These are phyloP conservation scores for Xerocomus potaroensis DNA, from an alignment of 768 basidiomycete species.

Conservation along the genomic window DNA sequence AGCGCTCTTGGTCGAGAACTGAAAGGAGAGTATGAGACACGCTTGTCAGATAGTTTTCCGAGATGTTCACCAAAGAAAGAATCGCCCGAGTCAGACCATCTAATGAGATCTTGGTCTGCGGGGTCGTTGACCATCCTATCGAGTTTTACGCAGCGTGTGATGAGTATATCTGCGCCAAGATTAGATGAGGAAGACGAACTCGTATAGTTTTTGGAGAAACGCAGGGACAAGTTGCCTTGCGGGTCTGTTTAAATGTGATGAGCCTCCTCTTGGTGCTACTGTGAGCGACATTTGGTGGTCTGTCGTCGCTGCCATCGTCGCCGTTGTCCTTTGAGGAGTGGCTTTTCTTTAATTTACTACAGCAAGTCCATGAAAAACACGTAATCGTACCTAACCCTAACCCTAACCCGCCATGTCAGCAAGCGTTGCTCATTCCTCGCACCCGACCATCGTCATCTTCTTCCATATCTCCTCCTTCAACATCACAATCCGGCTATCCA, in stretches of 20 bases:
- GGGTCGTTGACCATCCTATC: slow-evolving; percentile 89
- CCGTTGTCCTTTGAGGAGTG: slow-evolving; percentile 8
- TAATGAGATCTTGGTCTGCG: slow-evolving; percentile 75
- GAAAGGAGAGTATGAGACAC: no score
- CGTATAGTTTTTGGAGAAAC: slow-evolving; percentile 90
- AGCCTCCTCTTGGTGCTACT: slow-evolving; percentile 37
- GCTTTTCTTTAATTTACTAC: slow-evolving; percentile 9
- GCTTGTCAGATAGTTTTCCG: no score
- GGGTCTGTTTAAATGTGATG: slow-evolving; percentile 42
- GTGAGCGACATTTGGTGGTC: slow-evolving; percentile 59
- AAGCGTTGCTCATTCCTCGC: background rate
- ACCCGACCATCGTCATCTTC: slow-evolving; percentile 50
- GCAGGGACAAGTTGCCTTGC: slow-evolving; percentile 61
- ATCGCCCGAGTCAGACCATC: slow-evolving; percentile 89
- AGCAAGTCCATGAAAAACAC: slow-evolving; percentile 11
- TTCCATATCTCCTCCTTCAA: slow-evolving; percentile 62
- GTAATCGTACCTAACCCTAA: background rate
- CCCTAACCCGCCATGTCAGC: slow-evolving; percentile 3
- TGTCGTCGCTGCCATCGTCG: slow-evolving; percentile 38
- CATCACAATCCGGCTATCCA: slow-evolving; percentile 70
- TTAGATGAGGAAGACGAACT: slow-evolving; percentile 46
- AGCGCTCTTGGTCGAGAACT: slow-evolving; percentile 91
- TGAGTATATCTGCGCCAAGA: slow-evolving; percentile 10
- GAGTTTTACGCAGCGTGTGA: no score
- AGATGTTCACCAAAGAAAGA: slow-evolving; percentile 78